Evolutionary conservation across 345 rosid genomes (phyloP).

Genomic region (Populus tremula): DNA sequence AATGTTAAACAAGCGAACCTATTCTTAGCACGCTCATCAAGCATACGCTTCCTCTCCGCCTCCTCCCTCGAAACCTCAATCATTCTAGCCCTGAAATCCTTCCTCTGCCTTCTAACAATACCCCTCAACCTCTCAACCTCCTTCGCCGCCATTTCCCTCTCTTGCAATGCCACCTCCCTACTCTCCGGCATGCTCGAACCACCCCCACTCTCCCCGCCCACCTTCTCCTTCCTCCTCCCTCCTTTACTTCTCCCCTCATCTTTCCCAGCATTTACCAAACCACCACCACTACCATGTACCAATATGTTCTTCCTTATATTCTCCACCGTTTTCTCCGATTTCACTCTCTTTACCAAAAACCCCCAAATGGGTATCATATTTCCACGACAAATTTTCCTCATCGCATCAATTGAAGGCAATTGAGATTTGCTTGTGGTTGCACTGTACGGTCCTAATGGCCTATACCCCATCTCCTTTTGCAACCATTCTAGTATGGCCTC

Average conservation of each 20-base stretch:
- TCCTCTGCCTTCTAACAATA: slow-evolving; percentile 70
- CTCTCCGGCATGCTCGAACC: slow-evolving; percentile 42
- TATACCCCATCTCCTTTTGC: slow-evolving; percentile 83
- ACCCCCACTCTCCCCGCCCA: slow-evolving; percentile 23
- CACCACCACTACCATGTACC: slow-evolving; percentile 61
- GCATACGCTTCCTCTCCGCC: slow-evolving; percentile 91
- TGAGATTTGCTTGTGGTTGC: slow-evolving; percentile 51
- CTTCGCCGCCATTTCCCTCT: slow-evolving; percentile 66
- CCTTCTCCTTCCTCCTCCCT: slow-evolving; percentile 59
- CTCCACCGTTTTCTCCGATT: slow-evolving; percentile 83
- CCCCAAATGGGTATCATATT: slow-evolving; percentile 80
- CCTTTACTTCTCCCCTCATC: slow-evolving; percentile 51
- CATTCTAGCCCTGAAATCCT: slow-evolving; percentile 85
- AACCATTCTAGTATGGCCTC: slow-evolving; percentile 81
- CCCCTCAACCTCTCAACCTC: slow-evolving; percentile 83
- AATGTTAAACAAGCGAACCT: slow-evolving; percentile 38
- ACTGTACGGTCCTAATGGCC: slow-evolving; percentile 64
- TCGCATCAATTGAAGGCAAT: slow-evolving; percentile 60
- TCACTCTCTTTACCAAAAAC: slow-evolving; percentile 64
- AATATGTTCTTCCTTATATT: slow-evolving; percentile 66
- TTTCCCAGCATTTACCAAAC: slow-evolving; percentile 39
- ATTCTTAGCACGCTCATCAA: slow-evolving; percentile 79
- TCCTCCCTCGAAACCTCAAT: slow-evolving; percentile 87
- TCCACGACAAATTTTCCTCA: slow-evolving; percentile 75
- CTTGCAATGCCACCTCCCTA: slow-evolving; percentile 65